Evolutionary conservation across 495 filamentous ascomycete species (phyloP), one percentile per base, ranked within the genome.

Genomic region (Neurospora terricola): DNA sequence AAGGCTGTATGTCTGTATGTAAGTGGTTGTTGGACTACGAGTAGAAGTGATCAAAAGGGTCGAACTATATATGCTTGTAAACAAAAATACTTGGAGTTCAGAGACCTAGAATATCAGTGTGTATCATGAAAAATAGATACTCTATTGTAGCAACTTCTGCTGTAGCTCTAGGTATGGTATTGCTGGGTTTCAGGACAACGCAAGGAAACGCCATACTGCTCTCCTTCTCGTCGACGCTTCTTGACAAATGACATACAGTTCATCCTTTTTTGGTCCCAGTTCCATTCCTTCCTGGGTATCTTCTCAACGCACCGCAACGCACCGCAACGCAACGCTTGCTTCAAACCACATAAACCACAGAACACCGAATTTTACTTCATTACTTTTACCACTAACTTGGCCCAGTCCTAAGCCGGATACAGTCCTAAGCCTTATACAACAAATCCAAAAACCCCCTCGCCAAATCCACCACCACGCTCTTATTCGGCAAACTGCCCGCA

Each of bases 401-500:
- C 34, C 34, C 34, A 34, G 34, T 43, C 9, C 70, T 30, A 97
- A 54, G 93, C 93, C 86, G 98, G 98, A 80, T 98, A 99, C 81
- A 98, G 30, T 42, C 9, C 72, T 30, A 97, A 54, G 93, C 93
- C 86, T 98, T 98, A 80, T 98, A 99, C 81, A 98, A 81, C 70
- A 94, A 92, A 86, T 99, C 94, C 77, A 99, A 86, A 83, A 98
- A 99, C 36, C 94, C 96, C 72, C 86, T 91, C 23, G 94, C 94
- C 79, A 99, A 82, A 76, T 94, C 93, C 78, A 91, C 93, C 70
- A 99, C 93, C 34, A 99, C 90, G 75, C 91, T 93, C 87, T 98
- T 98, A 78, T 98, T 94, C 37, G 96, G 96, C 77, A 99, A 83
- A 77, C 92, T 94, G 14, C 96, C 96, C 3, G 96, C 96, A 66